Evolutionary conservation across 1,284 basidiomycete genomes (phyloP), one percentile per base, ranked within the genome.

Genomic region (Ustilago esculenta): DNA sequence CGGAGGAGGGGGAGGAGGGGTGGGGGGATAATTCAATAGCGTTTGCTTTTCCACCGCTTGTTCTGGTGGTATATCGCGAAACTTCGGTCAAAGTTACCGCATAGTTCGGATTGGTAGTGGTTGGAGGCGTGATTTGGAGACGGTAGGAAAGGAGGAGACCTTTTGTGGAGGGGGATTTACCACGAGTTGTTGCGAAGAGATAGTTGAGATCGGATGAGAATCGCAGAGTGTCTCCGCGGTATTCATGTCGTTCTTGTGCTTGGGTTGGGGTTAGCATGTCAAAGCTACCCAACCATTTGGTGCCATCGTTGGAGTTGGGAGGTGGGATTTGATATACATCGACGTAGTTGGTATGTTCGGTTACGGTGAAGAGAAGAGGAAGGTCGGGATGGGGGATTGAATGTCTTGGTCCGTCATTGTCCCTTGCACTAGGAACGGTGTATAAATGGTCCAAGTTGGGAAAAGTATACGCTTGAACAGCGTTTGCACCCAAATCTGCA

Each of bases 31-130:
- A 57, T 36, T 80, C 78, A 46, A 79, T 76, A 0, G 78, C 78
- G 43, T 80, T 80, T 14, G 78, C 78, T 47, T 80, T 80, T 1
- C 78, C 78, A 14, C 78, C 78, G 32, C 57, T 61, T 1, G 66
- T 80, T 7, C 72, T 57, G 2, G 78, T 80, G 14, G 50, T 17
- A 49, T 56, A 76, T 11, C 46, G 25, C 0, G 49, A 51, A 8
- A 68, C 48, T 11, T 45, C 14, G 0, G 12, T n/a, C 11, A 59
- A n/a, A n/a, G n/a, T n/a, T n/a, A n/a, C n/a, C n/a, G n/a, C n/a
- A n/a, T n/a, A n/a, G n/a, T n/a, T n/a, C n/a, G n/a, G n/a, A n/a
- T n/a, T n/a, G n/a, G 14, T 12, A 24, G 21, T 5, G 12, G 21
- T 4, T 14, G 20, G 2, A 14, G 14, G 18, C 25, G 17, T 20